Base-by-base conservation (phyloP, 2,329 filamentous ascomycete species). In the Botrytis galanthina region DNA sequence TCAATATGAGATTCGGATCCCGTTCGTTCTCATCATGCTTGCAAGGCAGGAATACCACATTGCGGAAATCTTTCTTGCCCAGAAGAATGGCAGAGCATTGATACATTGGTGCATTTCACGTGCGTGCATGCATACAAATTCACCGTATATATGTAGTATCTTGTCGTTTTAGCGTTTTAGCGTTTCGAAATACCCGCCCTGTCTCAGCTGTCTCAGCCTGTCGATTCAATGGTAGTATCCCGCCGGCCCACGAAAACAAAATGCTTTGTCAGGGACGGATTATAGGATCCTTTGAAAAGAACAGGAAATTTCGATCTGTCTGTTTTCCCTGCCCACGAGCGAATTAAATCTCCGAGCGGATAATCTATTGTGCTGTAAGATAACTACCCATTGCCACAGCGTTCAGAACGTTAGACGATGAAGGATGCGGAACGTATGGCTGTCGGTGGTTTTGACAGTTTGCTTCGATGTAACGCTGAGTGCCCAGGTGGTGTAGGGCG, bases 91-190 rank as follows among this genome's bases (percentile, higher is more conserved):
- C 62, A 26, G 22, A 22, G 62, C 62, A 35, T 12, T 35, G 62
- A 35, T 48, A 16, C 29, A 35, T 26, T 1, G 22, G 29, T 66
- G 46, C 10, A 66, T 42, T 48, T 66, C 61, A 46, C 39, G 37
- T 66, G 37, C 60, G 26, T 62, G 62, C 20, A 48, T 66, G 62
- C 37, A 42, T 62, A 29, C 60, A 63, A 3, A 63, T 48, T 35
- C 62, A 66, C 42, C 59, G 59, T 39, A 26, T 39, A 48, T 48
- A 66, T 66, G 62, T 66, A 66, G 62, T 48, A 66, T 66, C 62
- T 66, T 10, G n/a, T 64, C 62, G 62, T 48, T 18, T 35, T 42
- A 64, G 62, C 20, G 39, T 64, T 64, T 32, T 39, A 42, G 37
- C 26, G 39, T 63, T 44, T 44, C 42, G 26, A 62, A 66, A 66